Evolutionary conservation across 345 rosid species (phyloP).

Genomic region (Gossypium stocksii): DNA sequence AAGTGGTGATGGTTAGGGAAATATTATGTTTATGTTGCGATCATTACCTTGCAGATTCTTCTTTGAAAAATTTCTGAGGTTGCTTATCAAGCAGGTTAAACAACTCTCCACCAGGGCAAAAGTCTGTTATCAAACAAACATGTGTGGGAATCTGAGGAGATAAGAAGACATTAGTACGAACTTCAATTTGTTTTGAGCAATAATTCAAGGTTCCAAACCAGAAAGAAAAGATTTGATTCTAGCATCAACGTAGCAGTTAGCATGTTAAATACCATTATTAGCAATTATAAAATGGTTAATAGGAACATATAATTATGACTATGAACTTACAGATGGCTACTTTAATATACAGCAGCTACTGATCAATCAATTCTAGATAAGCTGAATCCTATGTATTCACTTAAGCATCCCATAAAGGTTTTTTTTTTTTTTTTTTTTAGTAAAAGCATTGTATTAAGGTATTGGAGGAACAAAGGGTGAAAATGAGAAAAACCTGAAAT

Average conservation of each 20-base stretch:
- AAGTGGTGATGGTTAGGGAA: background rate
- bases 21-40: background rate
- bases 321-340: background rate
- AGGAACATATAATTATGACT: too few species aligned
- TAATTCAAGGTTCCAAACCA: conserved; percentile 8
- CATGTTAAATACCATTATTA: background rate
- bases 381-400: background rate
- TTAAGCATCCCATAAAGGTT: background rate
- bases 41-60: conserved; percentile 80
- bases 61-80: conserved; percentile 80
- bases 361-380: background rate
- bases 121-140: conserved; percentile 93
- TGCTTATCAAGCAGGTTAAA: conserved; percentile 85
- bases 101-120: conserved; percentile 94
- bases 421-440: too few species aligned
- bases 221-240: background rate
- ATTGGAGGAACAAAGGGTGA: background rate
- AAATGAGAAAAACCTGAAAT: conserved; percentile 61
- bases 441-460: background rate
- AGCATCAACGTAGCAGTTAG: background rate
- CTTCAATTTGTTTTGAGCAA: background rate
- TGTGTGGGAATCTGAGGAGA: conserved; percentile 82
- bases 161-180: conserved; percentile 21
- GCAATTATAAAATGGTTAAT: background rate
- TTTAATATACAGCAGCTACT: background rate